phyloP scores from a whole-genome alignment of 1,139 yeast genomes.

The Arxiozyma heterogenica region DNA sequence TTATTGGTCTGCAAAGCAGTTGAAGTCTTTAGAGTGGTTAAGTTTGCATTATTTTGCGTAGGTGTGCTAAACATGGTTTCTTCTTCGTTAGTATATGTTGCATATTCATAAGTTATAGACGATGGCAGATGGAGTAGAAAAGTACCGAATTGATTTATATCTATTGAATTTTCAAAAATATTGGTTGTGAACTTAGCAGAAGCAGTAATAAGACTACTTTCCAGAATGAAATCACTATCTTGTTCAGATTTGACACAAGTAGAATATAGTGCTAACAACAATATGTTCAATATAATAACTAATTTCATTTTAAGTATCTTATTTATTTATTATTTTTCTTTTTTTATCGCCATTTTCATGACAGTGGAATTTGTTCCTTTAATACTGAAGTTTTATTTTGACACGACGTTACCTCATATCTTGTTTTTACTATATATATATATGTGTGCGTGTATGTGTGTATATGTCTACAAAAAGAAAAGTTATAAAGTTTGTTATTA shows the following conservation, averaged over 20 bases:
- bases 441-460: too few relatives aligned
- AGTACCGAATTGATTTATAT: background rate
- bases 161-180: background rate
- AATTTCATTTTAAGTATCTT: background rate
- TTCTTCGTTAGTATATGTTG: background rate
- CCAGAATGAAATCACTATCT: background rate
- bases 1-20: background rate
- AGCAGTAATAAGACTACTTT: background rate
- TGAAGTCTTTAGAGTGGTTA: background rate
- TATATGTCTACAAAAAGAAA: too few relatives aligned
- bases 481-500: too few relatives aligned
- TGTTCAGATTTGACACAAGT: background rate
- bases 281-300: too few relatives aligned
- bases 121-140: slow-evolving; percentile 5
- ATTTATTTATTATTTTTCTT: too few relatives aligned
- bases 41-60: background rate
- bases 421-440: too few relatives aligned
- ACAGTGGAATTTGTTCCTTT: background rate
- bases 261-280: background rate
- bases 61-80: background rate
- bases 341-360: background rate
- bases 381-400: too few relatives aligned
- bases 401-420: too few relatives aligned
- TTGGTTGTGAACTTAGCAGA: background rate
- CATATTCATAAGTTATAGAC: background rate